Percentiles rank a stretch among this genome's conserved stretches.
These are phyloP conservation scores for Melaleuca quinquenervia DNA, from an alignment of 345 rosid species.

Conservation along the genomic window DNA sequence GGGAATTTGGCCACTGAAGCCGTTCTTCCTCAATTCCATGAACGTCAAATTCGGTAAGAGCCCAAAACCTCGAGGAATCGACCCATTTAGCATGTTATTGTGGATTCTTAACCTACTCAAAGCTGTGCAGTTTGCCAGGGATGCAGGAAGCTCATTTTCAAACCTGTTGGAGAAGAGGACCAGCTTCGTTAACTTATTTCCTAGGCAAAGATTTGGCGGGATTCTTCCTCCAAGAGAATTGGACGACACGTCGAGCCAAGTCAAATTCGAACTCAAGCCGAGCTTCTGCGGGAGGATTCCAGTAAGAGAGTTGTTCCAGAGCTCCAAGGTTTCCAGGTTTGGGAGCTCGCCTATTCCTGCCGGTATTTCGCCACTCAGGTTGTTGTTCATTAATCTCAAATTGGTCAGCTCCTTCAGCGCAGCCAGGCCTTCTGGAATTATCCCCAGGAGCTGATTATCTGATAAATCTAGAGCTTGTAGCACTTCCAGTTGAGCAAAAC, in stretches of 20 bases:
- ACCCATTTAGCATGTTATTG: slow-evolving; percentile 51
- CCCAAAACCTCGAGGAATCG: slow-evolving; percentile 72
- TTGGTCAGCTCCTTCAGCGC: slow-evolving; percentile 39
- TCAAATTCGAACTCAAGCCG: slow-evolving; percentile 61
- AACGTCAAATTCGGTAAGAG: slow-evolving; percentile 41
- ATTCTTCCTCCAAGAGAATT: slow-evolving; percentile 67
- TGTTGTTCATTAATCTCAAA: slow-evolving; percentile 57
- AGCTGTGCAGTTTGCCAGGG: slow-evolving; percentile 50
- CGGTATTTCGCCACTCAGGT: slow-evolving; percentile 55
- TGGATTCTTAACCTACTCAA: slow-evolving; percentile 59
- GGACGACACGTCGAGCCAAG: slow-evolving; percentile 59
- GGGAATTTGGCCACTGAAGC: slow-evolving; percentile 56
- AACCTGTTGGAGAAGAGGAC: slow-evolving; percentile 83
- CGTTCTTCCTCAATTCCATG: slow-evolving; percentile 62
- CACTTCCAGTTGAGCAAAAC: slow-evolving; percentile 34
- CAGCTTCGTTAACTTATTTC: slow-evolving; percentile 66
- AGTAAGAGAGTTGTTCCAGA: slow-evolving; percentile 67
- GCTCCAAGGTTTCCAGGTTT: slow-evolving; percentile 36
- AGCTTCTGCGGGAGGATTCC: slow-evolving; percentile 74
- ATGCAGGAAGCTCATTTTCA: slow-evolving; percentile 30
- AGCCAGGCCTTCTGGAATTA: slow-evolving; percentile 46
- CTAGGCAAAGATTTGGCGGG: slow-evolving; percentile 68
- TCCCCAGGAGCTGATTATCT: slow-evolving; percentile 51
- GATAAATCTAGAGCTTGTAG: slow-evolving; percentile 63
- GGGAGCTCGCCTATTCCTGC: slow-evolving; percentile 61